Conservation (phyloP, 2,329 filamentous ascomycete species). For the Penicillium janthinellum region DNA sequence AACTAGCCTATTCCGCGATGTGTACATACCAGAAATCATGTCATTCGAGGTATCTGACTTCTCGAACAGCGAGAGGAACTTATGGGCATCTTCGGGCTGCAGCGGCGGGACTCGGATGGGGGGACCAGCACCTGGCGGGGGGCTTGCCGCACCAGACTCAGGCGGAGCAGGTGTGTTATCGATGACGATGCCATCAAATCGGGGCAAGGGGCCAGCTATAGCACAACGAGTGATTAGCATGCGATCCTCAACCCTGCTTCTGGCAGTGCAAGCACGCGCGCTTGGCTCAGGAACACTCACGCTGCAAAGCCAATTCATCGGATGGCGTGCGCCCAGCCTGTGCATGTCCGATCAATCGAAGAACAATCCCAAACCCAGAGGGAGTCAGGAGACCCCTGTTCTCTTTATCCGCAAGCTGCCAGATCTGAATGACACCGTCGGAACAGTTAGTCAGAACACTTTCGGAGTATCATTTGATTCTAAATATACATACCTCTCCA, state of each 20-base stretch:
- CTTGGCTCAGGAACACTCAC: constrained; percentile 43
- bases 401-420: constrained; percentile 97
- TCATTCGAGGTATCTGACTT: constrained; percentile 78
- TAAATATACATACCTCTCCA: constrained; percentile 71
- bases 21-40: constrained; percentile 59
- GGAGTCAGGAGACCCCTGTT: constrained; percentile 93
- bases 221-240: constrained; percentile 13
- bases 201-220: constrained; percentile 76
- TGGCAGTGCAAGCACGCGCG: neutral
- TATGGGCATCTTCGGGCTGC: constrained; percentile 81
- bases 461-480: neutral
- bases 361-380: constrained; percentile 86
- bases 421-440: constrained; percentile 68
- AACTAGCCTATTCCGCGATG: neutral
- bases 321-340: constrained; percentile 84
- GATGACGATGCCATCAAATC: constrained; percentile 76
- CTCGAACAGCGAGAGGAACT: constrained; percentile 89
- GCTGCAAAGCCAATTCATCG: constrained; percentile 77
- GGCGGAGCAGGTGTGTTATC: constrained; percentile 49
- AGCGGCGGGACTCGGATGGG: constrained; percentile 87
- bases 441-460: constrained; percentile 2
- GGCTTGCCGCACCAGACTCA: constrained; percentile 50
- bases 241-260: neutral
- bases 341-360: constrained; percentile 93
- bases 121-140: constrained; percentile 53